Evolutionary conservation across 225 moss, liverwort and hornwort genomes (phyloP).

Genomic region (Sphagnum contortum): DNA sequence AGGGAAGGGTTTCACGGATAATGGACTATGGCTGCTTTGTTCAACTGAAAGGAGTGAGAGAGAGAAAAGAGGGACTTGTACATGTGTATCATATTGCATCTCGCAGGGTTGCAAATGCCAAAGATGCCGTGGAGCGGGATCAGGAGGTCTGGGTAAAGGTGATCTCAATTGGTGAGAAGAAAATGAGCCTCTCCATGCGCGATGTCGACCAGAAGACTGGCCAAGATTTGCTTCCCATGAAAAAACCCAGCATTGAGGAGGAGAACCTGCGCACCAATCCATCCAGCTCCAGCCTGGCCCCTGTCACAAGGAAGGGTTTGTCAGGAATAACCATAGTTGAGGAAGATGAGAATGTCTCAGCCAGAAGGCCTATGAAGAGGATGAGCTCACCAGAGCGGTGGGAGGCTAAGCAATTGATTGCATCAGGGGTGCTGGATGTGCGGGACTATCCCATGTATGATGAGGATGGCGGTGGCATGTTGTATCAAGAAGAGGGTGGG

Average conservation of each 20-base stretch:
- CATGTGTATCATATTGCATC: slow-evolving; percentile 5
- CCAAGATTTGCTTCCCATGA: slow-evolving; percentile 6
- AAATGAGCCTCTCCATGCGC: slow-evolving; percentile 6
- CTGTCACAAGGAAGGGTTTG: not conserved
- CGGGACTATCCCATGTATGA: slow-evolving; percentile 5
- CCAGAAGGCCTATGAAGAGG: slow-evolving; percentile 1
- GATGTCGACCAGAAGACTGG: slow-evolving; percentile 10
- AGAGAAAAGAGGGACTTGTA: slow-evolving; percentile 3
- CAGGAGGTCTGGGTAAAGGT: slow-evolving; percentile 5
- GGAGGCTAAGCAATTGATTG: slow-evolving; percentile 3
- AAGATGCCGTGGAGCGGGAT: slow-evolving; percentile 3
- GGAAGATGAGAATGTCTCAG: slow-evolving; percentile 2
- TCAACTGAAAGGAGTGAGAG: not conserved
- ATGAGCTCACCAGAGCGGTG: slow-evolving; percentile 1
- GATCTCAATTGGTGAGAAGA: slow-evolving; percentile 1
- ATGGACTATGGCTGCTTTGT: slow-evolving; percentile 8
- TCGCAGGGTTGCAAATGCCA: slow-evolving; percentile 2
- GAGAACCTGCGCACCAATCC: slow-evolving; percentile 3
- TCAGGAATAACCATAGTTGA: slow-evolving; percentile 3
- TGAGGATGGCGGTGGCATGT: slow-evolving; percentile 2
- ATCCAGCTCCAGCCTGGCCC: slow-evolving; percentile 2
- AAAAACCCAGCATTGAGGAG: not conserved
- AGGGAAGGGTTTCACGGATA: not conserved
- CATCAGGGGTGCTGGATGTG: slow-evolving; percentile 5
- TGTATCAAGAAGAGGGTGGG: slow-evolving; percentile 8